These are phyloP conservation scores for Magnolia officinalis DNA, from an alignment of 164 flowering plant species.

Conservation along the genomic window DNA sequence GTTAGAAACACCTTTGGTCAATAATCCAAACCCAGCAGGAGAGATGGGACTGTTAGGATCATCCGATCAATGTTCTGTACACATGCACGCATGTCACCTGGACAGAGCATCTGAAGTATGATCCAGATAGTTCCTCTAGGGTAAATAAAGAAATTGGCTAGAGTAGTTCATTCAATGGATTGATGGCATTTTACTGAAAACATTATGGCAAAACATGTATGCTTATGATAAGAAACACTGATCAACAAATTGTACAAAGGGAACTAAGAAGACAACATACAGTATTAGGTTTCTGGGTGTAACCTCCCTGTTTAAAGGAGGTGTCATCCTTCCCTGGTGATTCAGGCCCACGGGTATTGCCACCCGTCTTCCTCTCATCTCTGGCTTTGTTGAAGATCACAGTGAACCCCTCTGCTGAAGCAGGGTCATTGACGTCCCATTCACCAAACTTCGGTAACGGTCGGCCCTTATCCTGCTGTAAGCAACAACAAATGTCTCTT, in stretches of 20 bases:
- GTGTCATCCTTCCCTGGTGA: slow-evolving; percentile 61
- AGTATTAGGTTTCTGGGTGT: slow-evolving; percentile 52
- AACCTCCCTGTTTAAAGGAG: slow-evolving; percentile 35
- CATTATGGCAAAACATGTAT: not conserved
- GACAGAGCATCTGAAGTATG: not conserved
- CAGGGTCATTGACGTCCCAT: slow-evolving; percentile 97
- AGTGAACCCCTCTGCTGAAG: slow-evolving; percentile 94
- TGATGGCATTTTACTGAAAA: not conserved
- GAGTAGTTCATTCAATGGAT: not conserved
- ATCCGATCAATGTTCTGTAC: not conserved
- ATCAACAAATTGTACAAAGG: not conserved
- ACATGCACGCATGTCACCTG: not conserved
- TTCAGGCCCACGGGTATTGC: slow-evolving; percentile 43
- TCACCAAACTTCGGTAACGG: slow-evolving; percentile 96
- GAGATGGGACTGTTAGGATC: not conserved
- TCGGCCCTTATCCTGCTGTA: slow-evolving; percentile 66
- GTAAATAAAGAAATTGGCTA: too few relatives aligned
- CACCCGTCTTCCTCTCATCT: slow-evolving; percentile 90
- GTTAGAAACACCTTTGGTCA: not conserved
- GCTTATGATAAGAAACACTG: not conserved
- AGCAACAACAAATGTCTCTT: not conserved
- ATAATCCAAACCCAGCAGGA: not conserved
- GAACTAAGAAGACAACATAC: slow-evolving; percentile 41
- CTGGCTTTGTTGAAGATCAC: slow-evolving; percentile 93
- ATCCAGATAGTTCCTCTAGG: not conserved